Conservation (phyloP, 805 yeast species). For the Ogataea saltuana region DNA sequence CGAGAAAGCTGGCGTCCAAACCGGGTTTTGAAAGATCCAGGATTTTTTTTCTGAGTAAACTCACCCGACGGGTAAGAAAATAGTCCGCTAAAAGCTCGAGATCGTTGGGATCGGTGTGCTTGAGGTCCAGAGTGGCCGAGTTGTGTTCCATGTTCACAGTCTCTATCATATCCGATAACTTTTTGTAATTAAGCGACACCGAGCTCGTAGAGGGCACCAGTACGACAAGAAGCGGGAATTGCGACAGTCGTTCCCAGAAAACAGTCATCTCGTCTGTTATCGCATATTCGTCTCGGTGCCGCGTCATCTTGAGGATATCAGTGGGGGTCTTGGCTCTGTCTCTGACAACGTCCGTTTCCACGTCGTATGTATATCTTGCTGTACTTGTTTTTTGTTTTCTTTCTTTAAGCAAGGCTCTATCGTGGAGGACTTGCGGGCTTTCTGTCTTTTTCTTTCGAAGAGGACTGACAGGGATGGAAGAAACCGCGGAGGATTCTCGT, state of each 20-base stretch:
- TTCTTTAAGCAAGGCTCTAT: neutral
- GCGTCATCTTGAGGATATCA: neutral
- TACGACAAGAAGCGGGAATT: conserved; percentile 25
- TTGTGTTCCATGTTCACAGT: conserved; percentile 18
- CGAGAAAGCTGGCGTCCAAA: neutral
- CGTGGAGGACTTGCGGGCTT: neutral
- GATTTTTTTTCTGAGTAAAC: conserved; percentile 9
- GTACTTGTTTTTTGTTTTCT: neutral
- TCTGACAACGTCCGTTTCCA: conserved; percentile 8
- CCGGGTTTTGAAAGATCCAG: conserved; percentile 4
- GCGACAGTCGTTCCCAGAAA: conserved; percentile 15
- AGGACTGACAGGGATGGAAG: too few species aligned
- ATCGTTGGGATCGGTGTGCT: conserved; percentile 25
- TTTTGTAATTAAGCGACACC: conserved; percentile 19
- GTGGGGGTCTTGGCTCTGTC: conserved; percentile 10
- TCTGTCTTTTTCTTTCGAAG: neutral
- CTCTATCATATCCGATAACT: conserved; percentile 24
- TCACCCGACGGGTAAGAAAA: conserved; percentile 14
- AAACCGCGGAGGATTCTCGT: too few species aligned
- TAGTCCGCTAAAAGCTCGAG: conserved; percentile 24
- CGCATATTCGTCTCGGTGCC: neutral
- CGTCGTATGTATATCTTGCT: conserved; percentile 13
- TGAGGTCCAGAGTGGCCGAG: conserved; percentile 1
- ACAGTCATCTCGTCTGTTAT: neutral
- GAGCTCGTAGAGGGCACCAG: conserved; percentile 13